phyloP scores from a whole-genome alignment of 495 filamentous ascomycete species.

The Aspergillus indologenus region DNA sequence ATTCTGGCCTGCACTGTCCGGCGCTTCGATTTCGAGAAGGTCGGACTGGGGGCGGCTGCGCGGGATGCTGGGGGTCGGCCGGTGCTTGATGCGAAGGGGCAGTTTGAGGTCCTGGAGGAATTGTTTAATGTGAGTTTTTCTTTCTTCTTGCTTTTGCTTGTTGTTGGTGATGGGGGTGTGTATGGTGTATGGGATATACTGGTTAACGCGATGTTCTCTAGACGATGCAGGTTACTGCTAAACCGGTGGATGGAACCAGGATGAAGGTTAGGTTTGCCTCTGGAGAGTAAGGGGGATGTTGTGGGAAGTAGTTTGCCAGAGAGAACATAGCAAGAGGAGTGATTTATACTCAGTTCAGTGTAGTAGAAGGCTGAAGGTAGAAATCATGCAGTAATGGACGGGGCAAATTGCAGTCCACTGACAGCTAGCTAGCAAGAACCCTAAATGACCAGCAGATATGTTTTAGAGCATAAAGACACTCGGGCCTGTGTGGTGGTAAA shows the following conservation, averaged over 20 bases:
- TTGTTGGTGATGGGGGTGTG: too few species aligned
- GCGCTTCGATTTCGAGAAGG: constrained; percentile 42
- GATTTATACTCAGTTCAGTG: too few species aligned
- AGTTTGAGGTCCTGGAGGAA: constrained; percentile 38
- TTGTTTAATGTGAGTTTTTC: constrained; percentile 44
- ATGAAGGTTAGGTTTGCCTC: constrained; percentile 16
- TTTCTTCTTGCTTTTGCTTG: background rate
- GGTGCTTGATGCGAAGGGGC: constrained; percentile 34
- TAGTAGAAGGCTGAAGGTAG: too few species aligned
- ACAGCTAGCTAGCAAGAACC: too few species aligned
- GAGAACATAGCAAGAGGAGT: too few species aligned
- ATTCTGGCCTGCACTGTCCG: constrained; percentile 37
- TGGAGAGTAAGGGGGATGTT: background rate
- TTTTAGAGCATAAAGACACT: too few species aligned
- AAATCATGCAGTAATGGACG: too few species aligned
- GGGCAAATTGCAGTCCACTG: too few species aligned
- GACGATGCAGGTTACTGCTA: constrained; percentile 20
- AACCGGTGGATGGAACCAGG: constrained; percentile 24
- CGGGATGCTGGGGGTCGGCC: constrained; percentile 19
- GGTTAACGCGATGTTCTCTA: background rate
- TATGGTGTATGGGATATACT: background rate
- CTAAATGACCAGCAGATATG: too few species aligned
- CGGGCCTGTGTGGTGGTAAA: too few species aligned
- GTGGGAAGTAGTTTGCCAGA: too few species aligned
- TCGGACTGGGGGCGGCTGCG: constrained; percentile 39